A percentile compares a stretch with the other conserved stretches of the same genome.
phyloP scores from a whole-genome alignment of 2,329 filamentous ascomycete species.

The Pestalotiopsis sp. region DNA sequence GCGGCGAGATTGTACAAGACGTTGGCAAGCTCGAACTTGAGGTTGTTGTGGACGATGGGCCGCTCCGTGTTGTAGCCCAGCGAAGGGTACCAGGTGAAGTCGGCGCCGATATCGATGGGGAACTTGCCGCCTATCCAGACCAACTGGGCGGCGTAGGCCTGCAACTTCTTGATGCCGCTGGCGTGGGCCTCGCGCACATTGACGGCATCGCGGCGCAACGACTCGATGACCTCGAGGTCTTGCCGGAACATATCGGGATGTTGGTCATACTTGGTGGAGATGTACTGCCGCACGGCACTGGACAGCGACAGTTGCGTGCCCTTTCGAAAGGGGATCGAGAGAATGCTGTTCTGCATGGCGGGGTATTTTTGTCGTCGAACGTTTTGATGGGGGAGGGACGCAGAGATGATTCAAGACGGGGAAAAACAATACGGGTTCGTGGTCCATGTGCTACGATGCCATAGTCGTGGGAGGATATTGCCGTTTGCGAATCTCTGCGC shows the following conservation, averaged over 20 bases:
- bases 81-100: slow-evolving; percentile 95
- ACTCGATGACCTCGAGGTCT: slow-evolving; percentile 82
- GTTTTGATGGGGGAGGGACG: slow-evolving; percentile 10
- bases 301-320: slow-evolving; percentile 78
- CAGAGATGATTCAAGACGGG: background rate
- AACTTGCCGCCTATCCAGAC: slow-evolving; percentile 95
- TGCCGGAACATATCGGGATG: slow-evolving; percentile 94
- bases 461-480: background rate
- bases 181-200: slow-evolving; percentile 85
- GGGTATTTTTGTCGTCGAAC: slow-evolving; percentile 4
- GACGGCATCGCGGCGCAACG: slow-evolving; percentile 80
- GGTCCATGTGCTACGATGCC: background rate
- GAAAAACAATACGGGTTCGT: background rate
- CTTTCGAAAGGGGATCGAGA: slow-evolving; percentile 85
- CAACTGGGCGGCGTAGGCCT: slow-evolving; percentile 87
- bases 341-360: slow-evolving; percentile 52
- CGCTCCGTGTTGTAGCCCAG: slow-evolving; percentile 85
- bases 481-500: background rate
- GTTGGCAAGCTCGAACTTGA: slow-evolving; percentile 85
- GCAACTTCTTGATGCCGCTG: slow-evolving; percentile 84
- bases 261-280: slow-evolving; percentile 97
- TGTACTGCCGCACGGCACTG: slow-evolving; percentile 87
- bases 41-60: slow-evolving; percentile 65
- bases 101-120: slow-evolving; percentile 91
- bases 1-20: slow-evolving; percentile 90